phyloP scores from a whole-genome alignment of 164 flowering plant genomes.

The Houttuynia cordata region DNA sequence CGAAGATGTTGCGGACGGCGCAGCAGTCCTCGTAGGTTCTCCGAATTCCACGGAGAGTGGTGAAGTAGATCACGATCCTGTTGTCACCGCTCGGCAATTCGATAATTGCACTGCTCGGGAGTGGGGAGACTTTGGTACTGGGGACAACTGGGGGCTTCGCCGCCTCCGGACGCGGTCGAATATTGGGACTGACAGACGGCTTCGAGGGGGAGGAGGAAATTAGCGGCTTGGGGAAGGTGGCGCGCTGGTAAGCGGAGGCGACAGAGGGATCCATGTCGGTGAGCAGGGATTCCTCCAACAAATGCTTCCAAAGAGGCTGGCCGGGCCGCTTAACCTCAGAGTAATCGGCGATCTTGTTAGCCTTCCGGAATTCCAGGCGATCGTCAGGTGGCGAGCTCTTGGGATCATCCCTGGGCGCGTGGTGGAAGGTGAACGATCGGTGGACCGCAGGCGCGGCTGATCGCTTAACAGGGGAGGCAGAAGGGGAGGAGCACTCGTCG shows the following conservation, averaged over 20 bases:
- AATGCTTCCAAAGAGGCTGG: constrained; percentile 65
- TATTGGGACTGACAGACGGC: neutral
- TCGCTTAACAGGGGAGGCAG: neutral
- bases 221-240: neutral
- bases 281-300: constrained; percentile 62
- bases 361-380: neutral
- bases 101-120: constrained; percentile 1
- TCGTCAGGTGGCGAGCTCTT: neutral
- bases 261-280: constrained; percentile 65
- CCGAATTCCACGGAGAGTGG: constrained; percentile 76
- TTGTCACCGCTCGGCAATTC: constrained; percentile 27
- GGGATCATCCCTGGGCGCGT: neutral
- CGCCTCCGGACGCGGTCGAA: neutral
- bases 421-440: neutral
- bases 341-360: too few species aligned
- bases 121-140: constrained; percentile 12
- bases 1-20: constrained; percentile 48
- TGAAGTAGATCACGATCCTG: constrained; percentile 60
- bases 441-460: neutral
- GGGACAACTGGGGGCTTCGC: constrained; percentile 6
- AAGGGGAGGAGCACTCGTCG: constrained; percentile 24
- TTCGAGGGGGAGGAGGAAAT: neutral
- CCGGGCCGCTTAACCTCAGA: neutral
- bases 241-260: constrained; percentile 27
- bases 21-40: constrained; percentile 85